Conservation (phyloP, 129 eudicot species). For the Silybum marianum region DNA sequence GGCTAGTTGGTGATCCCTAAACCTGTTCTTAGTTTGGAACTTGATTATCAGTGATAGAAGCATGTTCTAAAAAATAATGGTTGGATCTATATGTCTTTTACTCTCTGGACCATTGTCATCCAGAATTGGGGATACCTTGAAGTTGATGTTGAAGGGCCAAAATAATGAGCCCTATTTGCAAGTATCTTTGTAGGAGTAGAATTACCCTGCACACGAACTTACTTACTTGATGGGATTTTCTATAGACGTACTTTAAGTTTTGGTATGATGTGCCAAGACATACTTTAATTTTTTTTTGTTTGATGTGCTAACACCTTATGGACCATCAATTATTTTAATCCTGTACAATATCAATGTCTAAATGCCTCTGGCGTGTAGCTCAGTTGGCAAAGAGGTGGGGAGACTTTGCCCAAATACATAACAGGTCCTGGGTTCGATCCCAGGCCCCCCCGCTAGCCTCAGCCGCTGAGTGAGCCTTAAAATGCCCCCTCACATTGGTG, state of each 20-base stretch:
- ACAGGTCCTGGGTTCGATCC: too few relatives aligned
- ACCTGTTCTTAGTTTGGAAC: neutral
- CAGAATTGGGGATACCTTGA: neutral
- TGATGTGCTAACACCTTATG: neutral
- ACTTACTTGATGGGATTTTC: neutral
- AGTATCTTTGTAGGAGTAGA: slow-evolving; percentile 1
- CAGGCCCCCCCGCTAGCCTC: too few relatives aligned
- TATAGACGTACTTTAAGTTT: neutral
- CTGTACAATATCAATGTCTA: neutral
- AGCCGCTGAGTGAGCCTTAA: too few relatives aligned
- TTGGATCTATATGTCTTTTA: neutral
- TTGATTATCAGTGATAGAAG: neutral
- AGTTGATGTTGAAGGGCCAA: neutral
- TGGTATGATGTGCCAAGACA: too few relatives aligned
- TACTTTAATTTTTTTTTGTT: too few relatives aligned
- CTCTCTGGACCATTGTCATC: neutral
- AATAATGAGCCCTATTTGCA: neutral
- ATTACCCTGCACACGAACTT: neutral
- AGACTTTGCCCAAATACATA: too few relatives aligned
- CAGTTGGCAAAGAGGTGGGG: too few relatives aligned
- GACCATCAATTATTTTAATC: neutral
- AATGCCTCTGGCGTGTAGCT: too few relatives aligned
- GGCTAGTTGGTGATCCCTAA: neutral
- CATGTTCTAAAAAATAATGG: neutral
- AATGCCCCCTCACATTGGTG: too few relatives aligned